Conservation (phyloP, 768 basidiomycete species). For the Panellus pusillus region DNA sequence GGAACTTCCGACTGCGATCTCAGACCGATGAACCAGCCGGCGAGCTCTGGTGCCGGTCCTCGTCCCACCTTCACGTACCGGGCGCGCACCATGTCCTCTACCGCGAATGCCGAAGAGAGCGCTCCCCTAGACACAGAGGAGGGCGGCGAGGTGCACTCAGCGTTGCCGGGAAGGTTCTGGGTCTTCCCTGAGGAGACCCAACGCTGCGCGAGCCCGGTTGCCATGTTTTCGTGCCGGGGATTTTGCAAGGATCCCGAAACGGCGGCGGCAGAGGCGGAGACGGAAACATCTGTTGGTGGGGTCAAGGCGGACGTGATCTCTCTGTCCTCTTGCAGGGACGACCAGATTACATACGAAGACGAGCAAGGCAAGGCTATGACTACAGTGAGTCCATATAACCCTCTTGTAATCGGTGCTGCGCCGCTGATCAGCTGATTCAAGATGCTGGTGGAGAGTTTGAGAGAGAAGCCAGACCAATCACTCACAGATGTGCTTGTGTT, state of each 20-base stretch:
- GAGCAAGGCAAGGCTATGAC: slow-evolving; percentile 20
- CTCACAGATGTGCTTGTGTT: no score
- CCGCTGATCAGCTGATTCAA: no score
- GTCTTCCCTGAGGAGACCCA: not conserved
- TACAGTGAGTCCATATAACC: slow-evolving; percentile 4
- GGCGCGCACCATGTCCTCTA: not conserved
- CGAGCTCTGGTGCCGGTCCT: not conserved
- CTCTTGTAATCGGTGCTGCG: no score
- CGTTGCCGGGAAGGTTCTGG: not conserved
- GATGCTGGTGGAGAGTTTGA: no score
- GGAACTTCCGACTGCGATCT: not conserved
- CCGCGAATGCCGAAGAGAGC: not conserved
- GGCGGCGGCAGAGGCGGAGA: not conserved
- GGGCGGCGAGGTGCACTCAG: not conserved
- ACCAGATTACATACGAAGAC: slow-evolving; percentile 18
- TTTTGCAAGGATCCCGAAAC: slow-evolving; percentile 3
- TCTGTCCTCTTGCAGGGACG: slow-evolving; percentile 22
- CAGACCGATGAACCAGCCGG: not conserved
- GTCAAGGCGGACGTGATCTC: slow-evolving; percentile 21
- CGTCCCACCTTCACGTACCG: not conserved
- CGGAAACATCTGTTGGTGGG: not conserved
- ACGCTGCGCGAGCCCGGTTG: slow-evolving; percentile 9
- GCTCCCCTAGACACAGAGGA: not conserved
- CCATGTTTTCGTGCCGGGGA: slow-evolving; percentile 9
- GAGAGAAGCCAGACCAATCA: no score